Conservation (phyloP, 2,329 filamentous ascomycete genomes). For the Aureobasidium lini region DNA sequence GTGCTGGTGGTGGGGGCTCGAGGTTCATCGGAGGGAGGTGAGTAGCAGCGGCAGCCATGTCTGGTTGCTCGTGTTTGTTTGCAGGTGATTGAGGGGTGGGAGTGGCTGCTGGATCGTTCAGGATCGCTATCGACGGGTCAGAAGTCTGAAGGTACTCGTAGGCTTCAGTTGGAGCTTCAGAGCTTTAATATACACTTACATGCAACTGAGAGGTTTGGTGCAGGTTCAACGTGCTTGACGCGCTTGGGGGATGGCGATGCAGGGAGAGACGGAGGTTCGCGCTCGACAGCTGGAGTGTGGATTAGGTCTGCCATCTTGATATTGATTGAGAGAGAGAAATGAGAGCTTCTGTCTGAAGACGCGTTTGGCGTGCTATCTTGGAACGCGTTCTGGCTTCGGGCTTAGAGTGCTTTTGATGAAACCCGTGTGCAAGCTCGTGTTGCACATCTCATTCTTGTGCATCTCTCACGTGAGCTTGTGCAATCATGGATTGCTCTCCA, state of each 20-base stretch:
- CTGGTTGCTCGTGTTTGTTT: slow-evolving; percentile 18
- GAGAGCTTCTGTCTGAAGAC: neutral
- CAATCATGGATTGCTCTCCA: neutral
- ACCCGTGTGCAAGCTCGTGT: neutral
- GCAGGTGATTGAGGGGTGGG: slow-evolving; percentile 24
- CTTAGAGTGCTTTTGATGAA: neutral
- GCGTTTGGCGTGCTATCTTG: neutral
- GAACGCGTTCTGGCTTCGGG: neutral
- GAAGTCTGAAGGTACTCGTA: neutral
- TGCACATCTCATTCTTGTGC: neutral
- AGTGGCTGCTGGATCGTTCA: slow-evolving; percentile 29
- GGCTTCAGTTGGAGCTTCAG: neutral
- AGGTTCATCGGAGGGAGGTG: slow-evolving; percentile 25
- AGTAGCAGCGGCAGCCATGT: slow-evolving; percentile 11
- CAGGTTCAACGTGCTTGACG: slow-evolving; percentile 55
- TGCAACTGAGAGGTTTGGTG: slow-evolving; percentile 29
- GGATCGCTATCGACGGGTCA: slow-evolving; percentile 23
- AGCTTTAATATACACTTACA: slow-evolving; percentile 20
- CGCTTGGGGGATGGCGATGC: slow-evolving; percentile 74
- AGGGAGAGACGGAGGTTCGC: slow-evolving; percentile 52
- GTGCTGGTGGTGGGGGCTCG: slow-evolving; percentile 45
- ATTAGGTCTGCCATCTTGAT: slow-evolving; percentile 25
- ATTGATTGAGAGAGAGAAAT: neutral
- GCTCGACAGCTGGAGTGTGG: slow-evolving; percentile 26
- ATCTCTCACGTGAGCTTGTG: neutral